These are phyloP conservation scores for Thelonectria olida DNA, from an alignment of 2,329 filamentous ascomycete species.

Conservation along the genomic window DNA sequence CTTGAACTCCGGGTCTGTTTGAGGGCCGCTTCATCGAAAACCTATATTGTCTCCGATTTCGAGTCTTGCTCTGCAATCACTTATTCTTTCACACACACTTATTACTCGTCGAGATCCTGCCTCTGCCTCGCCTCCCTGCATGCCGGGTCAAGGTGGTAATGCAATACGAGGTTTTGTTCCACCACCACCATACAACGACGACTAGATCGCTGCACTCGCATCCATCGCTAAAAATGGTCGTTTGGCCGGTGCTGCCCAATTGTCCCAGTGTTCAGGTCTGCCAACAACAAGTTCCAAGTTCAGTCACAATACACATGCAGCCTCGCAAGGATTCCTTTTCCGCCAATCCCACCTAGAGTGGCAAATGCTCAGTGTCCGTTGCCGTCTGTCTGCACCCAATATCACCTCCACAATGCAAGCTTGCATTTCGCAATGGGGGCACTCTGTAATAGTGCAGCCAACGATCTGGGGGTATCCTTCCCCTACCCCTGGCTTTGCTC, in stretches of 20 bases:
- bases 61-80: background rate
- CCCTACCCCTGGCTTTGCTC: slow-evolving; percentile 7
- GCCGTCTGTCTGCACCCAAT: slow-evolving; percentile 4
- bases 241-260: slow-evolving; percentile 22
- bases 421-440: slow-evolving; percentile 13
- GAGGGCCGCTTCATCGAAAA: slow-evolving; percentile 4
- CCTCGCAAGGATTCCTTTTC: slow-evolving; percentile 5
- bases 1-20: slow-evolving; percentile 1
- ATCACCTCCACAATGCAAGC: slow-evolving; percentile 4
- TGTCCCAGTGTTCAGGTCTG: slow-evolving; percentile 7
- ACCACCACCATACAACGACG: slow-evolving; percentile 7
- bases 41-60: slow-evolving; percentile 4
- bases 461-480: slow-evolving; percentile 17
- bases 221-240: slow-evolving; percentile 6
- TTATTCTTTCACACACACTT: background rate
- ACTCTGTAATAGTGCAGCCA: slow-evolving; percentile 7
- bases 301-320: background rate
- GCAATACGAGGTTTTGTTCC: slow-evolving; percentile 26
- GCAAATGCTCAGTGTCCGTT: slow-evolving; percentile 9
- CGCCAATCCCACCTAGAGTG: slow-evolving; percentile 2
- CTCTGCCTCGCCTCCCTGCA: slow-evolving; percentile 7
- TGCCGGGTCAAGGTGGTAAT: slow-evolving; percentile 5
- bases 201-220: slow-evolving; percentile 12
- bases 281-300: background rate
- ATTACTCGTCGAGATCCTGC: background rate